Percentiles rank a stretch among this genome's conserved stretches.
phyloP scores from a whole-genome alignment of 331 rosid genomes.

The Quercus phellos region DNA sequence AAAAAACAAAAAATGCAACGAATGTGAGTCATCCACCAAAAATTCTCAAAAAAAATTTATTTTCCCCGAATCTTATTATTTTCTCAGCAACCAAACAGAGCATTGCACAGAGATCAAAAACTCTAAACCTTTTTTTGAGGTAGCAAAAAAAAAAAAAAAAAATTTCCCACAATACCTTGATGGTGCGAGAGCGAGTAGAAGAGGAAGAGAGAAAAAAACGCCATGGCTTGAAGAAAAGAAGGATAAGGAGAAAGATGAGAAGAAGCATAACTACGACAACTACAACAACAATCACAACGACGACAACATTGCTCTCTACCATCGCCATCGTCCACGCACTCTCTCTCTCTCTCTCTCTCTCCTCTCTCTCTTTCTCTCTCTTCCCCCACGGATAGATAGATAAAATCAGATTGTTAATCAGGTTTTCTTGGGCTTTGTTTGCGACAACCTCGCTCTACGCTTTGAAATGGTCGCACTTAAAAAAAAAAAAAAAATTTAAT shows the following conservation, averaged over 20 bases:
- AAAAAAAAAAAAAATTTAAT: too few species aligned
- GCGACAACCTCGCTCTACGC: slow-evolving; percentile 63
- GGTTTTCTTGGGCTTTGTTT: slow-evolving; percentile 42
- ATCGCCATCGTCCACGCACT: slow-evolving; percentile 60
- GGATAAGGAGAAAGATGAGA: slow-evolving; percentile 58
- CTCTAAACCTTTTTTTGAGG: background rate
- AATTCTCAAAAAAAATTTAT: background rate
- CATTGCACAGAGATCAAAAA: slow-evolving; percentile 17
- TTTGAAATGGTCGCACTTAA: slow-evolving; percentile 67
- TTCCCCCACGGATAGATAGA: background rate
- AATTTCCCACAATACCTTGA: slow-evolving; percentile 40
- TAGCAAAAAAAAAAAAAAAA: background rate
- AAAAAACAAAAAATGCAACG: background rate
- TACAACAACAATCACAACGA: slow-evolving; percentile 48
- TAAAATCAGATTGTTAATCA: slow-evolving; percentile 35
- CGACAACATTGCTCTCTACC: slow-evolving; percentile 53
- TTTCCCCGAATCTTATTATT: slow-evolving; percentile 3
- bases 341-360: slow-evolving; percentile 54
- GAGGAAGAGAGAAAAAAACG: slow-evolving; percentile 65
- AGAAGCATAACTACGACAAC: slow-evolving; percentile 83
- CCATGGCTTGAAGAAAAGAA: slow-evolving; percentile 93
- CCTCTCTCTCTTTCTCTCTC: background rate
- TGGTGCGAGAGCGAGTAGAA: slow-evolving; percentile 40
- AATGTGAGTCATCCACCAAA: background rate
- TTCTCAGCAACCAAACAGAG: slow-evolving; percentile 21